phyloP scores from a whole-genome alignment of 305 asterid species.

The Galium porrigens region DNA sequence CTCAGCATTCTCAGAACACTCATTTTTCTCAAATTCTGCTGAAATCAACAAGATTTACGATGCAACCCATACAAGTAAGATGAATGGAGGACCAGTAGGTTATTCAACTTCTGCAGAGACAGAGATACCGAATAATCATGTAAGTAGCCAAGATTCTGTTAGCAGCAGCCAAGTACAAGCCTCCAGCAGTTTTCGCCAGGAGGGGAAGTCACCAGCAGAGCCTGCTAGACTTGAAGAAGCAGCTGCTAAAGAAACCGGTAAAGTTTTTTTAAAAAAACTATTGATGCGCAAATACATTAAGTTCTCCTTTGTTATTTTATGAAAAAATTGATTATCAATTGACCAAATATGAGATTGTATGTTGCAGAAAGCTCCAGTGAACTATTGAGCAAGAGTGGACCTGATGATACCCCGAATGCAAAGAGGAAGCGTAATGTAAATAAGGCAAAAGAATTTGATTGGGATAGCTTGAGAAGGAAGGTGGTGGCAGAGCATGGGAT shows the following conservation, averaged over 20 bases:
- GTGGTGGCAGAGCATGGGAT: slow-evolving; percentile 17
- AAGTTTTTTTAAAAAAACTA: slow-evolving; percentile 8
- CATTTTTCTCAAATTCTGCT: slow-evolving; percentile 28
- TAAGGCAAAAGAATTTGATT: slow-evolving; percentile 22
- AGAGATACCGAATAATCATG: slow-evolving; percentile 22
- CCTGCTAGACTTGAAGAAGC: slow-evolving; percentile 30
- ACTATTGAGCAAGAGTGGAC: slow-evolving; percentile 18
- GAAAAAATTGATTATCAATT: slow-evolving; percentile 12
- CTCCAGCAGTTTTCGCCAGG: slow-evolving; percentile 24
- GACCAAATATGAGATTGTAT: slow-evolving; percentile 15
- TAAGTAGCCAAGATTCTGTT: slow-evolving; percentile 23
- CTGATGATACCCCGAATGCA: slow-evolving; percentile 18
- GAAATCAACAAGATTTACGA: slow-evolving; percentile 22
- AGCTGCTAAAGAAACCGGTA: slow-evolving; percentile 31
- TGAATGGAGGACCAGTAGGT: slow-evolving; percentile 20
- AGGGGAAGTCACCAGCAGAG: slow-evolving; percentile 19
- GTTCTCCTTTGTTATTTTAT: slow-evolving; percentile 10
- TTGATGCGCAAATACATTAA: slow-evolving; percentile 4
- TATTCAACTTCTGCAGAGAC: slow-evolving; percentile 21
- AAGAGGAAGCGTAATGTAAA: slow-evolving; percentile 23
- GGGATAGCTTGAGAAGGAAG: slow-evolving; percentile 39
- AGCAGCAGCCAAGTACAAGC: slow-evolving; percentile 21
- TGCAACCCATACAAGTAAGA: slow-evolving; percentile 17
- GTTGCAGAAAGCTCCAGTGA: slow-evolving; percentile 27
- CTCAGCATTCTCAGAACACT: slow-evolving; percentile 26